Base-by-base conservation (phyloP, 2,329 filamentous ascomycete species). In the Fusarium phyllophilum region DNA sequence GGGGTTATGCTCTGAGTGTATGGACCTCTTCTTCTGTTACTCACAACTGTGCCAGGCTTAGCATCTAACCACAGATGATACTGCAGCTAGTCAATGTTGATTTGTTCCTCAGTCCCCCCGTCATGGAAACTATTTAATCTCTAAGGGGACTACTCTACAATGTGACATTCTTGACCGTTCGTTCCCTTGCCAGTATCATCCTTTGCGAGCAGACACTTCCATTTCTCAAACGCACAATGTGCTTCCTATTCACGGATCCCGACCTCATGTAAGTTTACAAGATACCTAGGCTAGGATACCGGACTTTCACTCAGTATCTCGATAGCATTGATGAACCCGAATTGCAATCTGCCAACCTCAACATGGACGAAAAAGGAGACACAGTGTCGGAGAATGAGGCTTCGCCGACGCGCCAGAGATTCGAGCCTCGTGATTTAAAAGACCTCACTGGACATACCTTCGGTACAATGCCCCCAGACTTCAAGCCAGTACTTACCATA, bases 251-350 rank as follows among this genome's bases (percentile, higher is more conserved):
- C 24, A n/a, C 24, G 10, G 5, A 33, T 3, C 20, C n/a, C 33
- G 3, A 26, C 14, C 26, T 20, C 8, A 15, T 22, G 39, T 24
- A 45, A 44, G 38, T 58, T 14, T 13, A 8, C 12, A 15, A 9
- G 15, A 12, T 3, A 15, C 5, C 4, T 26, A 9, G 6, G 6
- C 7, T 12, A 4, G 3, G 14, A 5, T 3, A 6, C 20, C 4
- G 13, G 33, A 20, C 4, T 17, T 29, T 6, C 1, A 24, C 49
- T 57, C 6, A 58, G 12, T 36, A 11, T 14, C 14, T 20, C 5
- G 2, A 17, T 3, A 62, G 59, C 10, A 31, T 24, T 14, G 20
- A 42, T n/a, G 33, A 45, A 8, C 8, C 20, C 7, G 24, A 38
- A 15, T n/a, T 15, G 18, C 33, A 22, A 58, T 24, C 17, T 39